Percentiles rank a stretch among this genome's conserved stretches.
Conservation (phyloP, 2,329 filamentous ascomycete genomes). For the Diaporthe vexans region DNA sequence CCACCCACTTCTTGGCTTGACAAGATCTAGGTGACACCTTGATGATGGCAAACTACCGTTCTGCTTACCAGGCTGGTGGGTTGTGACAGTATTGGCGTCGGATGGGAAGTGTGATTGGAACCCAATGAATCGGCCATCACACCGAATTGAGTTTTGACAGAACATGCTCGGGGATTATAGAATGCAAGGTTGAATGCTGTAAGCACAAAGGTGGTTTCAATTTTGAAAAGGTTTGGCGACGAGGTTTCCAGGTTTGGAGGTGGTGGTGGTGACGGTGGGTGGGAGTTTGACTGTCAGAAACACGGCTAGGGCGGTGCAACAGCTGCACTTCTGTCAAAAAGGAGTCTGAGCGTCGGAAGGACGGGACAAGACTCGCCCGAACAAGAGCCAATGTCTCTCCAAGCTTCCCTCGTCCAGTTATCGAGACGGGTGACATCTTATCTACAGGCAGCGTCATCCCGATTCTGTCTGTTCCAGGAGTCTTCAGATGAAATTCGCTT, state of each 20-base stretch:
- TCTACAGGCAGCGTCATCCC: conserved; percentile 25
- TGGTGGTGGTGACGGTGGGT: not conserved
- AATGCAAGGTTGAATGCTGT: not conserved
- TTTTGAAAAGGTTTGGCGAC: not conserved
- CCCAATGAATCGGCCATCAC: not conserved
- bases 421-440: conserved; percentile 12
- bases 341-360: conserved; percentile 17
- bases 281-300: not conserved
- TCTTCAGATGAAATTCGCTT: conserved; percentile 32
- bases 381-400: conserved; percentile 20
- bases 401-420: conserved; percentile 9
- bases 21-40: not conserved
- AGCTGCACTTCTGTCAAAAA: conserved; percentile 17
- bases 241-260: not conserved
- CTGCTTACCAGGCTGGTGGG: not conserved
- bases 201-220: not conserved
- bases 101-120: not conserved
- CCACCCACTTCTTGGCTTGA: not conserved
- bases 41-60: not conserved
- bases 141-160: not conserved
- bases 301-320: not conserved
- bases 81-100: not conserved
- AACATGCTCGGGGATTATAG: not conserved
- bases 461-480: conserved; percentile 8
- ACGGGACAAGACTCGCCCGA: conserved; percentile 30